These are phyloP conservation scores for Achlya hypogyna DNA, from an alignment of 352 stramenopile species.

Conservation along the genomic window DNA sequence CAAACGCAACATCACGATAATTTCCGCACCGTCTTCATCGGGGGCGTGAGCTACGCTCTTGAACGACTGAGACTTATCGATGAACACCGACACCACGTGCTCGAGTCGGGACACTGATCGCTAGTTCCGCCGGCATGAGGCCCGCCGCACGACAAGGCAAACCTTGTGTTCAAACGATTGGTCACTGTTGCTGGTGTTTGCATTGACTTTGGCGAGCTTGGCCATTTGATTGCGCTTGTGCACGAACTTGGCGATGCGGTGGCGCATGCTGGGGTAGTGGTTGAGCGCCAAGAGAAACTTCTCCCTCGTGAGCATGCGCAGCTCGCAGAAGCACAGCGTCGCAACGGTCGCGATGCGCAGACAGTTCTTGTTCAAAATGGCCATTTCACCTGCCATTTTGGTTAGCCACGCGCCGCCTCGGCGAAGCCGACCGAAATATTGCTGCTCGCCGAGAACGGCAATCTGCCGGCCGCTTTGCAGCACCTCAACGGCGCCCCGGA, in stretches of 20 bases:
- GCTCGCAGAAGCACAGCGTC: slow-evolving; percentile 69
- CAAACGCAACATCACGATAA: too few species aligned
- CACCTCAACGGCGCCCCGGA: slow-evolving; percentile 65
- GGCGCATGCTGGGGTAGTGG: slow-evolving; percentile 67
- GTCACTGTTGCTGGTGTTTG: background rate
- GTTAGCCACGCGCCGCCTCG: background rate
- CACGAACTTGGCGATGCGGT: slow-evolving; percentile 68
- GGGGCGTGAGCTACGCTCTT: background rate
- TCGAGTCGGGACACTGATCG: background rate
- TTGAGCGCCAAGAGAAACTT: slow-evolving; percentile 67
- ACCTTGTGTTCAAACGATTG: background rate
- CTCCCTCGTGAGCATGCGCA: slow-evolving; percentile 70
- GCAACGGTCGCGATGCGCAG: slow-evolving; percentile 57
- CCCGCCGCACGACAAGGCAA: background rate
- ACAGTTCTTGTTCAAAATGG: slow-evolving; percentile 68
- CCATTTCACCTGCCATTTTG: slow-evolving; percentile 41
- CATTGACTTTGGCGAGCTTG: background rate
- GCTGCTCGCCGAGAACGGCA: slow-evolving; percentile 57
- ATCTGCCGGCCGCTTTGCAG: slow-evolving; percentile 48
- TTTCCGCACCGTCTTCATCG: background rate
- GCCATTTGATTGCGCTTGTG: slow-evolving; percentile 38
- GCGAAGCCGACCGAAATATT: slow-evolving; percentile 50
- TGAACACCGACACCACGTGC: background rate
- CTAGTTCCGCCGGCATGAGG: background rate
- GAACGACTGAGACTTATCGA: background rate